Evolutionary conservation across 1,284 basidiomycete species (phyloP), one percentile per base, ranked within the genome.

Genomic region (Malassezia pachydermatis): DNA sequence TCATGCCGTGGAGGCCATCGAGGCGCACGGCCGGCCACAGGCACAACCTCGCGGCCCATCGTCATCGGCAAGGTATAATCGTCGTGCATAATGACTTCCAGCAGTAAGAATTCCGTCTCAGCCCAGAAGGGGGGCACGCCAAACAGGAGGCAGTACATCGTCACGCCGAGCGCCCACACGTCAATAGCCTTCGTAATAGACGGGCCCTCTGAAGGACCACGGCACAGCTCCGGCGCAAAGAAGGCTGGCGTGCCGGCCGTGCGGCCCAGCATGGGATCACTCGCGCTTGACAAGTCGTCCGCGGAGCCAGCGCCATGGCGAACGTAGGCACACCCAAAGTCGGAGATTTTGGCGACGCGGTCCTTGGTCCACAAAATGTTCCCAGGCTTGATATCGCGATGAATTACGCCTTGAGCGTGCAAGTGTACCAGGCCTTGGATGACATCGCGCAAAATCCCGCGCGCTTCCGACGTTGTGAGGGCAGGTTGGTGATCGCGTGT

Each of bases 141-240:
- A 62, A 95, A 96, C 2, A 96, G 78, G 36, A 98, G 79, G 66
- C 89, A 94, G 74, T 89, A 98, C 11, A 96, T 76, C 1, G 94
- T 98, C 28, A 96, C 85, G n/a, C 94, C 94, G 7, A 99, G 79
- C 0, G 94, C 90, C 92, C 92, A 99, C n/a, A 98, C 81, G 66
- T 99, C 94, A 69, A 98, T 94, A 4, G 88, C 84, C 70, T 92
- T 89, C 29, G 89, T 92, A 57, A 98, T 85, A 6, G 45, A 48
- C 5, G 54, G 46, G 3, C 58, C 51, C n/a, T 52, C 51, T 14
- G 66, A 66, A 36, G 69, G 68, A 24, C 65, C 64, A 23, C 72
- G 63, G 57, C 94, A 83, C 57, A 96, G 82, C 74, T 99, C 92
- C 10, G 92, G 94, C 4, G 94, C 92, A 46, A 95, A 84, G 76